phyloP scores from a whole-genome alignment of 257 asterid species.

The Primulina huaijiensis region DNA sequence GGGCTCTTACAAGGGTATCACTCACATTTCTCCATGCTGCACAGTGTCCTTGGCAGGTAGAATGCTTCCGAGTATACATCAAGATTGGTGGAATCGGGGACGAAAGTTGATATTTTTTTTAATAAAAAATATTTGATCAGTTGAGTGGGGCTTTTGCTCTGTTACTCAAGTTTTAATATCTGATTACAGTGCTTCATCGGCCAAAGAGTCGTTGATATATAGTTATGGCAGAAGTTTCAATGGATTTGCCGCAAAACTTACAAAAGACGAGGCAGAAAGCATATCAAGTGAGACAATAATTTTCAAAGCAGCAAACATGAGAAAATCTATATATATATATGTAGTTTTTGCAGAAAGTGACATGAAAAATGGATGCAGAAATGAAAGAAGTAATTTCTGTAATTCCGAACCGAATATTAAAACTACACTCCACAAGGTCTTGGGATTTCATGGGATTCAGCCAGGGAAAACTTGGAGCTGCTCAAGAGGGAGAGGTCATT shows the following conservation, averaged over 20 bases:
- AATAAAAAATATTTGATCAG: not conserved
- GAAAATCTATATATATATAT: not conserved
- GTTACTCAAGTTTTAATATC: not conserved
- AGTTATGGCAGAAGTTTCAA: conserved; percentile 41
- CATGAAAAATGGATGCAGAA: conserved; percentile 17
- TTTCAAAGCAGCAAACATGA: not conserved
- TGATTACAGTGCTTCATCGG: conserved; percentile 27
- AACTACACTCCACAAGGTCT: conserved; percentile 50
- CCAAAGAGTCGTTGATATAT: conserved; percentile 28
- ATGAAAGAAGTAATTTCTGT: conserved; percentile 54
- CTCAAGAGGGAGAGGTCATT: conserved; percentile 35
- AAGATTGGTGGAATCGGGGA: not conserved
- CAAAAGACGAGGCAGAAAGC: conserved; percentile 27
- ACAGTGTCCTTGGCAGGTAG: conserved; percentile 29
- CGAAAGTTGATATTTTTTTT: not conserved
- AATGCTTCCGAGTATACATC: not conserved
- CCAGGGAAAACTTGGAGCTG: conserved; percentile 25
- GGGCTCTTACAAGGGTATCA: too few relatives aligned
- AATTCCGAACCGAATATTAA: conserved; percentile 32
- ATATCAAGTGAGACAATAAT: conserved; percentile 21
- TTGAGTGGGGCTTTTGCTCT: not conserved
- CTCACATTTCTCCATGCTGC: conserved; percentile 29
- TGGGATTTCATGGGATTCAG: conserved; percentile 49
- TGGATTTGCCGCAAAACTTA: conserved; percentile 51
- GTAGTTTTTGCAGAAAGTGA: not conserved